phyloP scores from a whole-genome alignment of 148 eudicot species.

The Pharnaceum exiguum region DNA sequence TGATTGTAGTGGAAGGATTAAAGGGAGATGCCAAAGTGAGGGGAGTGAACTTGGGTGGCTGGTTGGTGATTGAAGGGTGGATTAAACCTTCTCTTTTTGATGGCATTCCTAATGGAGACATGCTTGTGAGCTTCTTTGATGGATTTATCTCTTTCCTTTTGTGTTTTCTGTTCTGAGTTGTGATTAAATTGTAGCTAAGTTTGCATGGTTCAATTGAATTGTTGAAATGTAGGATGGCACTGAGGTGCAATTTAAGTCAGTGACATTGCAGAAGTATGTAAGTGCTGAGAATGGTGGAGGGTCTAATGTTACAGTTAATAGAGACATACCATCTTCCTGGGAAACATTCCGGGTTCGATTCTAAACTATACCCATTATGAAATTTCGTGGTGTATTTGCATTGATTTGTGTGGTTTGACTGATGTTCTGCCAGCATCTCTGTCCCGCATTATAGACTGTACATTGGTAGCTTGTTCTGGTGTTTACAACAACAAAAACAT shows the following conservation, averaged over 20 bases:
- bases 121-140: conserved; percentile 52
- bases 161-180: not conserved
- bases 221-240: conserved; percentile 67
- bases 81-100: conserved; percentile 77
- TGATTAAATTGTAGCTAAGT: not conserved
- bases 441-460: not conserved
- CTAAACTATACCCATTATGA: not conserved
- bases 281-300: conserved; percentile 75
- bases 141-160: not conserved
- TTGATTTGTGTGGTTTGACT: not conserved
- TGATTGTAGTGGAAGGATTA: conserved; percentile 56
- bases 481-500: no score
- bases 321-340: conserved; percentile 58
- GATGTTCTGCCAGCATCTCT: not conserved
- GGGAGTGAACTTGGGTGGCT: conserved; percentile 89
- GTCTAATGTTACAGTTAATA: conserved; percentile 39
- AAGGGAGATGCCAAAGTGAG: conserved; percentile 63
- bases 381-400: not conserved
- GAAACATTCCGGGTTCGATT: conserved; percentile 67
- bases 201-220: not conserved
- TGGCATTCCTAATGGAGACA: conserved; percentile 58
- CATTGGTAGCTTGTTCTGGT: no score
- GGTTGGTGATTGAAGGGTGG: conserved; percentile 92
- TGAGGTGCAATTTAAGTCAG: conserved; percentile 63
- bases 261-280: conserved; percentile 54